Evolutionary conservation across 768 basidiomycete species (phyloP), one percentile per base, ranked within the genome.

Genomic region (Ramaria rubella): DNA sequence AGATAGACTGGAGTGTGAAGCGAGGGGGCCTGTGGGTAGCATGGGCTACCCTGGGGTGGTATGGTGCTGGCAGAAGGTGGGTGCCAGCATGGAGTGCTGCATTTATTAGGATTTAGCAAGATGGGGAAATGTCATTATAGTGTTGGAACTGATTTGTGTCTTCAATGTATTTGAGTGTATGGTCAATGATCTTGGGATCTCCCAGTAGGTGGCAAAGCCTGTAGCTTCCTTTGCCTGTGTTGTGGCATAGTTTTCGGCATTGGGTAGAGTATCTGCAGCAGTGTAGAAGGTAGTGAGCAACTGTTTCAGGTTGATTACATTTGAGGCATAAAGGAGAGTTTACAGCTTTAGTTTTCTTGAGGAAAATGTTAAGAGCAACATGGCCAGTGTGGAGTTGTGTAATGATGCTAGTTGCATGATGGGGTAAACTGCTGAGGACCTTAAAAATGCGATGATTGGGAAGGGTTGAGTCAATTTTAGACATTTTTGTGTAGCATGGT

Each of bases 331-430:
- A 7, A 2, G 57, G 49, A 1, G 60, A 52, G 6, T 54, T 21
- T 11, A 38, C 49, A 24, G 30, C 54, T 5, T 33, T 21, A 19
- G 52, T 42, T 7, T 60, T 27, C 26, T 24, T 15, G 8, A 62
- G 60, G 38, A 55, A 62, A 21, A 40, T 15, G 31, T 52, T 52
- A 4, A 62, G 57, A 17, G 58, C 51, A 2, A 59, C 43, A 52
- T 62, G 61, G 11, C 57, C 60, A 11, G 57, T 42, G 2, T 57
- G 27, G 1, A 62, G 61, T 27, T 62, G 61, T 4, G 42, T 42
- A 4, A 62, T 30, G 3, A 62, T 58, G 43, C n/a, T 45, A 7
- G 43, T 9, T 59, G 49, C 51, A 5, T 50, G 43, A 15, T 57
- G 29, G 3, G 53, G 52, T 3, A 60, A 59, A 17, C 4, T 2